Evolutionary conservation across 306 rosid species (phyloP), one percentile per base, ranked within the genome.

Genomic region (Myrica gale): DNA sequence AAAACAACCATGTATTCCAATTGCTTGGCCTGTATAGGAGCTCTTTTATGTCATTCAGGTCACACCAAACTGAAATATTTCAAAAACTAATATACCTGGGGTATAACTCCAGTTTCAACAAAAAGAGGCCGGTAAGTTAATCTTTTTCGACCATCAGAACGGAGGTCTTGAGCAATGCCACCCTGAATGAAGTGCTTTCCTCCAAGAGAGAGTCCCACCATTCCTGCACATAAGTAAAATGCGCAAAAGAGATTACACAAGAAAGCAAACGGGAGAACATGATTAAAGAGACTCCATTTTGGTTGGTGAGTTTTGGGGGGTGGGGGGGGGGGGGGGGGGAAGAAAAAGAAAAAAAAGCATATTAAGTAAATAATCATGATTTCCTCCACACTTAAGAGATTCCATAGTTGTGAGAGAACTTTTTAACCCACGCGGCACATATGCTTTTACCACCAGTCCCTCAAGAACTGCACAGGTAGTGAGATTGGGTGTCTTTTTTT

Each of bases 131-230:
- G 85, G 77, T 78, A 82, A 17, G 91, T 79, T 75, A 91, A 74
- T 80, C 98, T 86, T 79, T 85, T 90, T 74, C 97, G 84, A 73
- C 98, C 98, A 84, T 94, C 97, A 79, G 87, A 79, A 39, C 97
- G 97, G 78, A 94, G 87, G 82, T 93, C 98, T 66, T 91, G 96
- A 70, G 92, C 94, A 52, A 91, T 88, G 56, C 98, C 98, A 26
- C 94, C 96, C 73, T 85, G 83, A 75, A 88, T 88, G 86, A 93
- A 90, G 74, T 82, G 79, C 73, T 78, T 86, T 46, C 91, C 97
- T 80, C 88, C 94, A 21, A 75, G 65, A 23, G 98, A 93, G 62
- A 93, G 81, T 21, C 92, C 96, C 78, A 88, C 91, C 94, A 88
- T 93, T 76, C 69, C 82, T 83, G 55, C 74, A 71, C 57, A 62